Conservation (phyloP, 768 basidiomycete species). For the Tricholomella constricta region DNA sequence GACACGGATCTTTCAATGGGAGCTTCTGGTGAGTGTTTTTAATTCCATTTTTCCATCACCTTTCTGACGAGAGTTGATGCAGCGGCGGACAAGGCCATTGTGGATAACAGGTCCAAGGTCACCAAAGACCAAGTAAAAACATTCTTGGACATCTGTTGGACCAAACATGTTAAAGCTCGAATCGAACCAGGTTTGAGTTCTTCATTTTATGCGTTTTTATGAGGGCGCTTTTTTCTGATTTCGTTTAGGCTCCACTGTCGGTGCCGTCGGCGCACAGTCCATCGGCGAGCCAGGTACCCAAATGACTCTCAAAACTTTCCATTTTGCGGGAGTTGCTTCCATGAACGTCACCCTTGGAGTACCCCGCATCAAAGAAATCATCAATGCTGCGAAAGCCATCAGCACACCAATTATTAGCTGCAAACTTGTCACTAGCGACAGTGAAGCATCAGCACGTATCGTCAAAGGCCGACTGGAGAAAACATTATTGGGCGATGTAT, state of each 20-base stretch:
- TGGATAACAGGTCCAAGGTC: slow-evolving; percentile 91
- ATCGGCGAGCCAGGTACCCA: slow-evolving; percentile 99
- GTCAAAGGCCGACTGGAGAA: slow-evolving; percentile 97
- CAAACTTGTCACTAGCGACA: slow-evolving; percentile 81
- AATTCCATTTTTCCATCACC: neutral
- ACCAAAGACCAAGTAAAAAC: slow-evolving; percentile 75
- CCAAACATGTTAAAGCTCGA: slow-evolving; percentile 91
- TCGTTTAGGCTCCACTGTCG: slow-evolving; percentile 86
- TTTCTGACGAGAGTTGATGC: slow-evolving; percentile 2
- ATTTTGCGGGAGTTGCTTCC: slow-evolving; percentile 99
- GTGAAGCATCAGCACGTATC: slow-evolving; percentile 94
- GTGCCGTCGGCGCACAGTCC: slow-evolving; percentile 97
- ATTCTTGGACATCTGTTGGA: slow-evolving; percentile 89
- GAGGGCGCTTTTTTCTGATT: neutral
- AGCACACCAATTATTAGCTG: slow-evolving; percentile 99
- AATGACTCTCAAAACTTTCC: slow-evolving; percentile 99
- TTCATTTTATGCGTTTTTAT: neutral
- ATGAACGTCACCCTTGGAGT: slow-evolving; percentile 99
- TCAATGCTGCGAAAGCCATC: slow-evolving; percentile 97
- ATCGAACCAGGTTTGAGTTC: slow-evolving; percentile 80
- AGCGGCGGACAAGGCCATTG: slow-evolving; percentile 71
- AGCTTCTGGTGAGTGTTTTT: slow-evolving; percentile 57
- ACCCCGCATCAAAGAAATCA: slow-evolving; percentile 99
- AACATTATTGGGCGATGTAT: slow-evolving; percentile 89
- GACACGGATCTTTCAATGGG: slow-evolving; percentile 77